Conservation (phyloP, 2,329 filamentous ascomycete species). For the Aureobasidium leucospermi region DNA sequence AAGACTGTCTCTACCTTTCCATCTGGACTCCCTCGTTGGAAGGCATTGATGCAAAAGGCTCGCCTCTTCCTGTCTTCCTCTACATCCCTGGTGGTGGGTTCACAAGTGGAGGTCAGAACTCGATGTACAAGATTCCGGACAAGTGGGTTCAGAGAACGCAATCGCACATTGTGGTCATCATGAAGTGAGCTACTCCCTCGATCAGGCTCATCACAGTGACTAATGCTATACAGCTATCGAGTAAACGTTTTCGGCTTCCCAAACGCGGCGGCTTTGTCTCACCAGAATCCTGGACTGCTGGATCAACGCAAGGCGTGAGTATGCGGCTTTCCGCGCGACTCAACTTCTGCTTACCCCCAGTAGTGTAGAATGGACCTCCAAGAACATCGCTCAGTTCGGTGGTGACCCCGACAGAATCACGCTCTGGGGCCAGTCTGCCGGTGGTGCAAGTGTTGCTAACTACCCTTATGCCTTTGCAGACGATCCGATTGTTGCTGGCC, state of each 20-base stretch:
- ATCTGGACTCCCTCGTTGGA: conserved; percentile 34
- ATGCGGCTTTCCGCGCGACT: background rate
- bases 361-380: conserved; percentile 17
- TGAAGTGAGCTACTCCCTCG: conserved; percentile 19
- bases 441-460: conserved; percentile 15
- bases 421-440: conserved; percentile 18
- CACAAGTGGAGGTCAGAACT: conserved; percentile 33
- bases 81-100: conserved; percentile 42
- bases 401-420: conserved; percentile 18
- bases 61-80: conserved; percentile 35
- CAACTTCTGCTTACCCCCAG: background rate
- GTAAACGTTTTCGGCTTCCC: conserved; percentile 19
- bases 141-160: conserved; percentile 34
- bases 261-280: conserved; percentile 13
- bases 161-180: conserved; percentile 33
- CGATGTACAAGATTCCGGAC: conserved; percentile 37
- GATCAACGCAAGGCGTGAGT: conserved; percentile 17
- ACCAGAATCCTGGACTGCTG: conserved; percentile 18
- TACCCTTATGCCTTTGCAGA: conserved; percentile 17
- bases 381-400: conserved; percentile 19
- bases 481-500: conserved; percentile 17
- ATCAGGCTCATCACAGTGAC: background rate
- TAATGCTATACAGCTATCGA: conserved; percentile 13
- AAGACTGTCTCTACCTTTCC: conserved; percentile 39
- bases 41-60: conserved; percentile 9